A percentile compares a stretch with the other conserved stretches of the same genome.
Evolutionary conservation across 371 early-diverging fungal species (phyloP).

Genomic region (Lichtheimia hyalospora): DNA sequence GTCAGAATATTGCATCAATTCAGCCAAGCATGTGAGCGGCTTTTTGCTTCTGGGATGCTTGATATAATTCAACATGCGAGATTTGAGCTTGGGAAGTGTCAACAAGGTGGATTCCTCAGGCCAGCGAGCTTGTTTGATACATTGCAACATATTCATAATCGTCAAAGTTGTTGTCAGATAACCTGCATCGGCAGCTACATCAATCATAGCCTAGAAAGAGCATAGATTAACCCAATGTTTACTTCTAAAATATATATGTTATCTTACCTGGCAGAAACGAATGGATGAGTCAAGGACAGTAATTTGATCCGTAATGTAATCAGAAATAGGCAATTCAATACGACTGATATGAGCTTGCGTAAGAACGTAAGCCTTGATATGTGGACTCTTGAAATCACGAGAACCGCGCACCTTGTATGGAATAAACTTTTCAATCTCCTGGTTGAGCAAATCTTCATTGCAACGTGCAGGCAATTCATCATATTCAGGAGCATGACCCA

Average conservation of each 20-base stretch:
- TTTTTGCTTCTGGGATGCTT: slow-evolving; percentile 36
- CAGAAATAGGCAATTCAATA: slow-evolving; percentile 71
- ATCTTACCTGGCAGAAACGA: slow-evolving; percentile 72
- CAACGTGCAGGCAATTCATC: slow-evolving; percentile 90
- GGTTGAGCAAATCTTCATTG: slow-evolving; percentile 87
- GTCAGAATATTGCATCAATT: slow-evolving; percentile 45
- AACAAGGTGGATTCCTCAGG: slow-evolving; percentile 68
- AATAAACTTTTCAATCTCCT: slow-evolving; percentile 66
- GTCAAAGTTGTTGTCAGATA: slow-evolving; percentile 61
- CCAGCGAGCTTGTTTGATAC: slow-evolving; percentile 90
- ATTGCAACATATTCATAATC: slow-evolving; percentile 79
- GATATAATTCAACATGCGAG: slow-evolving; percentile 37
- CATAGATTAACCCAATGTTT: not conserved
- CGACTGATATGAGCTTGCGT: slow-evolving; percentile 84
- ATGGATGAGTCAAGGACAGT: slow-evolving; percentile 90
- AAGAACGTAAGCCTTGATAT: slow-evolving; percentile 88
- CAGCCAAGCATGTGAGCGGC: slow-evolving; percentile 39
- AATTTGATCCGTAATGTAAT: slow-evolving; percentile 91
- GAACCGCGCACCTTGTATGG: slow-evolving; percentile 53
- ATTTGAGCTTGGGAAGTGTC: slow-evolving; percentile 69
- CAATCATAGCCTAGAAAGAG: slow-evolving; percentile 83
- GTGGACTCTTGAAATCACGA: slow-evolving; percentile 74
- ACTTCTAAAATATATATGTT: not conserved
- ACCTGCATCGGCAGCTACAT: slow-evolving; percentile 77
- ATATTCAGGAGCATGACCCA: slow-evolving; percentile 85